Conservation (phyloP, 1,139 yeast genomes). For the Suhomyces kunorum region DNA sequence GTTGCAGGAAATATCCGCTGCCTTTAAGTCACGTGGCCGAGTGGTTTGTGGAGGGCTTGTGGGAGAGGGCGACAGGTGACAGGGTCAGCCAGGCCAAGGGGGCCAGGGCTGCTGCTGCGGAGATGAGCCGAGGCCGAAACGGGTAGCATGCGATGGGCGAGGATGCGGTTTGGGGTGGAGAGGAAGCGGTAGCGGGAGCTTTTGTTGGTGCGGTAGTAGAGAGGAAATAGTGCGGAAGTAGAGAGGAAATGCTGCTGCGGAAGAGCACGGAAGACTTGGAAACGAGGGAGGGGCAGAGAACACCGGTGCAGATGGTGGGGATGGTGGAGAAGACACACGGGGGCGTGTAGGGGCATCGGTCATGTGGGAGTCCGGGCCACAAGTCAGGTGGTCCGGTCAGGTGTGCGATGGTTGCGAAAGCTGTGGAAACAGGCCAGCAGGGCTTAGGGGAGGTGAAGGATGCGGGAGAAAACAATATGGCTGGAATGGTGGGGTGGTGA, state of each 20-base stretch:
- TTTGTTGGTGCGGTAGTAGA: no score
- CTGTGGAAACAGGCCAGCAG: no score
- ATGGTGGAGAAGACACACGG: background rate
- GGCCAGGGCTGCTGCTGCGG: background rate
- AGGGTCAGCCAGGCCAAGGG: background rate
- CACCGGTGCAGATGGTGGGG: no score
- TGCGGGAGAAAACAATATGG: no score
- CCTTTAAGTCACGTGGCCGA: no score
- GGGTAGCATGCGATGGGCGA: background rate
- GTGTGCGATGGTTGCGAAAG: background rate
- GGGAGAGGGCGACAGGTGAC: slow-evolving; percentile 1
- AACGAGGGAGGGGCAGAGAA: no score
- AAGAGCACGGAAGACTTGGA: no score
- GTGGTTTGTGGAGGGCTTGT: slow-evolving; percentile 1
- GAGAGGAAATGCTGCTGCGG: no score
- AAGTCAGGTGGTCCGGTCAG: background rate
- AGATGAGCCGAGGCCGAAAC: no score
- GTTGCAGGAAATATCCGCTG: background rate
- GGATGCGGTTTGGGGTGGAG: background rate
- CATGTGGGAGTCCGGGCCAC: background rate
- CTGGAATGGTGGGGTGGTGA: no score
- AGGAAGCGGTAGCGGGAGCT: background rate
- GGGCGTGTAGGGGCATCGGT: no score
- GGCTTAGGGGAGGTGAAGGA: no score
- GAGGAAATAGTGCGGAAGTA: background rate